phyloP scores from a whole-genome alignment of 2,329 filamentous ascomycete species.

The Pseudogymnoascus sp. region DNA sequence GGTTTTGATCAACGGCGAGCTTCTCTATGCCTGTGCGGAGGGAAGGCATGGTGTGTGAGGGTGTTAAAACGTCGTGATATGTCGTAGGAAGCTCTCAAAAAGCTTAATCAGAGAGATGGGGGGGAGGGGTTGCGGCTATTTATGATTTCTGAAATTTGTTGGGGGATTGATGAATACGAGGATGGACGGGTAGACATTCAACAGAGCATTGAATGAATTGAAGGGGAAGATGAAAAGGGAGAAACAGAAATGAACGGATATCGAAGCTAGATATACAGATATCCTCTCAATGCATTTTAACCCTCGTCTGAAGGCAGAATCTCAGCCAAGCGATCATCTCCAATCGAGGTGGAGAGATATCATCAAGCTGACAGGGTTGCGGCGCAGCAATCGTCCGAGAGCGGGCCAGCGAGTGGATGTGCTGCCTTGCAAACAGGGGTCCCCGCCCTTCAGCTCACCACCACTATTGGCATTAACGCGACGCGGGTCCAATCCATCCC shows the following conservation, averaged over 20 bases:
- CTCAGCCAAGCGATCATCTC: not conserved
- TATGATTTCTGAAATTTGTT: not conserved
- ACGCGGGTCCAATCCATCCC: not conserved
- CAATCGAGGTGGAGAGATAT: not conserved
- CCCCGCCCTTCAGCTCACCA: not conserved
- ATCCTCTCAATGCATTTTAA: not conserved
- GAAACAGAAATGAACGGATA: not conserved
- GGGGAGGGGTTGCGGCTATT: not conserved
- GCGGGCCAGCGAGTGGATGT: conserved; percentile 1
- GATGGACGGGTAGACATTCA: not conserved
- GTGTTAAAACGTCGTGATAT: not conserved
- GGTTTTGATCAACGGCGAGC: not conserved
- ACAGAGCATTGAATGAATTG: not conserved
- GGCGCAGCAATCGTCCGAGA: conserved; percentile 3
- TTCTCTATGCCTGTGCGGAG: not conserved
- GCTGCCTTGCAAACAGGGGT: not conserved
- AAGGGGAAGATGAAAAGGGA: not conserved
- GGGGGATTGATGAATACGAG: not conserved
- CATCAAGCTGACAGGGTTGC: not conserved
- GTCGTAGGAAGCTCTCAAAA: not conserved
- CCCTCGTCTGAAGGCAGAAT: not conserved
- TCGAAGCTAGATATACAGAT: conserved; percentile 5
- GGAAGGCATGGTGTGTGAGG: not conserved
- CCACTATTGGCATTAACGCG: not conserved
- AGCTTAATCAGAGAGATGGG: not conserved